Percentiles rank a stretch among this genome's conserved stretches.
phyloP scores from a whole-genome alignment of 805 yeast species.

The Scheffersomyces ergatensis region DNA sequence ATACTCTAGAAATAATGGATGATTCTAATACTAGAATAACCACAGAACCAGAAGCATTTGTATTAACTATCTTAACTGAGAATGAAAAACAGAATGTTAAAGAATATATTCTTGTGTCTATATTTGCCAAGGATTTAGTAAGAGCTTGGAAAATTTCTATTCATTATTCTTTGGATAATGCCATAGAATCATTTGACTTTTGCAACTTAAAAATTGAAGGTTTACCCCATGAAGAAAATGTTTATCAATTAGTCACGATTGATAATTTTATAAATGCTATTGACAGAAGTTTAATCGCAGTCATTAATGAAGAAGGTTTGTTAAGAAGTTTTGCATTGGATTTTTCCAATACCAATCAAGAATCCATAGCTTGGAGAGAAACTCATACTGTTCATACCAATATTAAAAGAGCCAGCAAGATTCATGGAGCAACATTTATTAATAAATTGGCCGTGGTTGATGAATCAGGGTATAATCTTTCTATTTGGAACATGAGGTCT shows the following conservation, averaged over 20 bases:
- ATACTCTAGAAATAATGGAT: conserved; percentile 9
- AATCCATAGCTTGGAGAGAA: conserved; percentile 48
- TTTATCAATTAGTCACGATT: conserved; percentile 51
- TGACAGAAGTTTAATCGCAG: conserved; percentile 44
- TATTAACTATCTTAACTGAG: conserved; percentile 13
- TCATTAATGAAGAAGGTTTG: conserved; percentile 46
- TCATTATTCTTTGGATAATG: conserved; percentile 10
- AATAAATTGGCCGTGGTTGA: conserved; percentile 76
- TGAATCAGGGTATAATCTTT: conserved; percentile 45
- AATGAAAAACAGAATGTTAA: neutral
- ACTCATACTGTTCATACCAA: conserved; percentile 55
- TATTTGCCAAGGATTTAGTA: conserved; percentile 37
- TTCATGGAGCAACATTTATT: conserved; percentile 69
- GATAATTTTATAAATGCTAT: conserved; percentile 19
- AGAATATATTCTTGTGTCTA: conserved; percentile 45
- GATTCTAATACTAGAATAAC: conserved; percentile 5
- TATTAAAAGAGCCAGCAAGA: conserved; percentile 46
- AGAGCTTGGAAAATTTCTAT: conserved; percentile 41
- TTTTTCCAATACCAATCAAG: conserved; percentile 21
- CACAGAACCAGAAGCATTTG: conserved; percentile 21
- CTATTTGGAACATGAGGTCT: conserved; percentile 78
- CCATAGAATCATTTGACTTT: conserved; percentile 13
- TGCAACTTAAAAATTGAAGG: conserved; percentile 30
- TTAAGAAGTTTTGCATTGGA: conserved; percentile 12
- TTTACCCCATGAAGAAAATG: conserved; percentile 35